Base-by-base conservation (phyloP, 2,329 filamentous ascomycete species). In the Aspergillus glaucus region DNA sequence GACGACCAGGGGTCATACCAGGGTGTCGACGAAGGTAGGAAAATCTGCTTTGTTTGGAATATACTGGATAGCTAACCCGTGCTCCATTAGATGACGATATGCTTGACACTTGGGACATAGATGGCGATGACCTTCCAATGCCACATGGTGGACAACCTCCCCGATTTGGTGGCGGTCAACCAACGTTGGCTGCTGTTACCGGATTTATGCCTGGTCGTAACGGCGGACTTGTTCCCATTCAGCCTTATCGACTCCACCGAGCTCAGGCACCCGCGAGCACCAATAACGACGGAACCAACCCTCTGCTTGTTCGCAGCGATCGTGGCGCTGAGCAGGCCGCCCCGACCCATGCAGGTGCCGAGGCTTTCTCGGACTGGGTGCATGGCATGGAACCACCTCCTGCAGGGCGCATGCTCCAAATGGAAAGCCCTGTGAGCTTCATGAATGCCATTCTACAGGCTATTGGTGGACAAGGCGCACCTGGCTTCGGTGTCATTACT, bases 221-320 rank as follows among this genome's bases (percentile, higher is more conserved):
- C 48, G 34, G 26, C 10, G 68, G 63, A 34, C 65, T 66, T 28
- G 60, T 70, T 46, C 64, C 66, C 10, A 69, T 71, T 19, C 69
- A 69, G 36, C 65, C 67, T 14, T 75, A 74, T 52, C 69, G 73
- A 47, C 64, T 73, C 30, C 72, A 75, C 51, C 66, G 73, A 42
- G 66, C 60, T 32, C 65, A 71, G 44, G 59, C 67, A 12, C 74
- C 79, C 28, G 71, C 79, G 46, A 77, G 79, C 49, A 76, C 76
- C 24, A 77, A 79, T 30, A 89, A 95, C 55, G 91, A 96, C 63
- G 90, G 89, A 3, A 78, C 84, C 19, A 96, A 97, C 62, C 92
- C 92, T 40, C 76, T 97, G 10, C 80, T 97, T 47, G 86, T 90
- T 55, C 85, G 88, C 48, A 68, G 69, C 42, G 70, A 66, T 46